These are phyloP conservation scores for Chaetomium fimeti DNA, from an alignment of 495 filamentous ascomycete species.

Conservation along the genomic window DNA sequence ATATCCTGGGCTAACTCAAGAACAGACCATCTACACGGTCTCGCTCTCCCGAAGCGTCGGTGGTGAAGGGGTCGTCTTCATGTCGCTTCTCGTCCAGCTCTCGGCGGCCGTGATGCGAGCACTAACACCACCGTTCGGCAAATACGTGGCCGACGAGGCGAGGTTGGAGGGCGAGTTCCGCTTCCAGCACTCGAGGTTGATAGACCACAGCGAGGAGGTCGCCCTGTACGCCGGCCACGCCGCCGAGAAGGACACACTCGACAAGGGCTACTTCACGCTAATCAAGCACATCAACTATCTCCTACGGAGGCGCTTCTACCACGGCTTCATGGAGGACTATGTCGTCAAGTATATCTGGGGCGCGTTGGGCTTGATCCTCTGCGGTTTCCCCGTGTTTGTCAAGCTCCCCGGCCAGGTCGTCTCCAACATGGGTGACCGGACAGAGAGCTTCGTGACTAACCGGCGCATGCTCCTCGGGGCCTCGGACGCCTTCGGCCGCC, in stretches of 20 bases:
- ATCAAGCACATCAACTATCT: conserved; percentile 99
- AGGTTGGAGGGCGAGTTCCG: conserved; percentile 93
- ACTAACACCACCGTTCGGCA: conserved; percentile 94
- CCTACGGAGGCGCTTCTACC: conserved; percentile 81
- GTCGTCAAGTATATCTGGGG: conserved; percentile 99
- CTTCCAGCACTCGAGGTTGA: conserved; percentile 89
- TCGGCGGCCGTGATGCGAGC: conserved; percentile 92
- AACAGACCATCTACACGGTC: conserved; percentile 79
- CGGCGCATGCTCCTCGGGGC: conserved; percentile 84
- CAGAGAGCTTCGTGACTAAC: conserved; percentile 95
- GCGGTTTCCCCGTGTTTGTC: conserved; percentile 94
- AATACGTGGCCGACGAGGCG: conserved; percentile 96
- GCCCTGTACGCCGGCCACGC: conserved; percentile 92
- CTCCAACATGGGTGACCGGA: conserved; percentile 81
- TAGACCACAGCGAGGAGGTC: conserved; percentile 93
- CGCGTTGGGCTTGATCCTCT: conserved; percentile 86
- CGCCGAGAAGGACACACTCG: conserved; percentile 92
- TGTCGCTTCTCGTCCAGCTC: conserved; percentile 89
- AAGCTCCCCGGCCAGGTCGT: conserved; percentile 70
- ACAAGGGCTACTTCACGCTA: conserved; percentile 97
- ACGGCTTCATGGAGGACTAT: conserved; percentile 98
- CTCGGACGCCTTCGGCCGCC: conserved; percentile 90
- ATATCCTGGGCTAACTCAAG: conserved; percentile 10
- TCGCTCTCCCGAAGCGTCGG: conserved; percentile 89
- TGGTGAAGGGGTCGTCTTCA: conserved; percentile 89